Conservation (phyloP, 75 land plant species). For the Azolla pinnata region DNA sequence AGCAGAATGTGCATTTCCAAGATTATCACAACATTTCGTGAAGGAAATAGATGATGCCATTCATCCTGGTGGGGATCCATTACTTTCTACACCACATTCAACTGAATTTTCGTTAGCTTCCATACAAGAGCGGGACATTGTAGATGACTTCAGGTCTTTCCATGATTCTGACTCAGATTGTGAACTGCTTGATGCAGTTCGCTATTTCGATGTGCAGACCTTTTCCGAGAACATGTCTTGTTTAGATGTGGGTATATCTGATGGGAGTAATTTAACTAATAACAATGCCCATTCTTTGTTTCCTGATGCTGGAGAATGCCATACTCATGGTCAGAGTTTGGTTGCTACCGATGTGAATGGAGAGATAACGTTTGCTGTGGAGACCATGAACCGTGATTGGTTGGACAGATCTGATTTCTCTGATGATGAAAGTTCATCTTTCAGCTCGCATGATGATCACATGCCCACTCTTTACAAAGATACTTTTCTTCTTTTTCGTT, state of each 20-base stretch:
- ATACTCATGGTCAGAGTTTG: too few species aligned
- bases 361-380: neutral
- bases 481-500: constrained; percentile 57
- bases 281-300: neutral
- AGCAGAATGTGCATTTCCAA: too few species aligned
- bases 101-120: too few species aligned
- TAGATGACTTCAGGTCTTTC: too few species aligned
- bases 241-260: neutral
- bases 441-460: neutral
- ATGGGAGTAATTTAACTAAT: neutral
- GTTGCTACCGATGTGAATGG: neutral
- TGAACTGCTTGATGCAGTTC: constrained; percentile 2
- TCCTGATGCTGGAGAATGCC: too few species aligned
- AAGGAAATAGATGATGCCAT: too few species aligned
- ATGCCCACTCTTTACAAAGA: constrained; percentile 28
- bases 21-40: too few species aligned
- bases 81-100: too few species aligned
- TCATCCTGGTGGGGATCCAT: too few species aligned
- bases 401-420: neutral
- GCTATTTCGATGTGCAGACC: constrained; percentile 1
- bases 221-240: too few species aligned
- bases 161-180: neutral
- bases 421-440: neutral
- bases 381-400: neutral
- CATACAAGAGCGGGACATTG: too few species aligned